Percentiles rank a stretch among this genome's conserved stretches.
Conservation (phyloP, 495 filamentous ascomycete genomes). For the Durotheca rogersii region DNA sequence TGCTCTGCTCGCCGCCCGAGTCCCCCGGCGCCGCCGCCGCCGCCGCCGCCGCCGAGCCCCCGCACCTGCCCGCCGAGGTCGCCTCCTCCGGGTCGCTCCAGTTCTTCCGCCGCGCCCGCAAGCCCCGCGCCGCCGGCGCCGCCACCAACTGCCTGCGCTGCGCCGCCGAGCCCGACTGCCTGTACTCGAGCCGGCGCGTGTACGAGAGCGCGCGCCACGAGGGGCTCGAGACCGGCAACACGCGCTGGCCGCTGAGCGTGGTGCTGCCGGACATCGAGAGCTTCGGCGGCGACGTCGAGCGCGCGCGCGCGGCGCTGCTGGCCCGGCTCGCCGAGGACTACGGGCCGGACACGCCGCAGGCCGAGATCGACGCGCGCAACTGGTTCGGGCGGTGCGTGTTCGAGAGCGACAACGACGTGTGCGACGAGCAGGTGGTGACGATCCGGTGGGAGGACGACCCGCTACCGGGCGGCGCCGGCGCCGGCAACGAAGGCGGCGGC, state of each 20-base stretch:
- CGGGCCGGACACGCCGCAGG: slow-evolving; percentile 46
- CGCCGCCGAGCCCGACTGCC: slow-evolving; percentile 65
- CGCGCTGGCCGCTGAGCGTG: slow-evolving; percentile 80
- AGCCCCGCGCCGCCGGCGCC: slow-evolving; percentile 67
- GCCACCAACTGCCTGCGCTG: slow-evolving; percentile 91
- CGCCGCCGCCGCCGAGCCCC: slow-evolving; percentile 36
- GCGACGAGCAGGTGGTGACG: slow-evolving; percentile 87
- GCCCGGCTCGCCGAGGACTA: slow-evolving; percentile 69
- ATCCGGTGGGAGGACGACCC: slow-evolving; percentile 78
- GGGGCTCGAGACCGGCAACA: slow-evolving; percentile 56
- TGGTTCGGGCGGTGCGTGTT: slow-evolving; percentile 97
- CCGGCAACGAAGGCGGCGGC: slow-evolving; percentile 37
- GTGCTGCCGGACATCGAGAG: slow-evolving; percentile 91
- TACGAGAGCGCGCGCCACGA: slow-evolving; percentile 58
- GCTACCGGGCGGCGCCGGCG: slow-evolving; percentile 21
- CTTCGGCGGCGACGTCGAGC: slow-evolving; percentile 46
- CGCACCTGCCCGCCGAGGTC: slow-evolving; percentile 74
- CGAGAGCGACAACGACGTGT: slow-evolving; percentile 87
- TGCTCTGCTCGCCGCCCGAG: slow-evolving; percentile 67
- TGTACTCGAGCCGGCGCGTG: slow-evolving; percentile 79
- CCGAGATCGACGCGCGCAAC: slow-evolving; percentile 59
- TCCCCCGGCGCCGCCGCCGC: too few relatives aligned
- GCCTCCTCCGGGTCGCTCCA: slow-evolving; percentile 69
- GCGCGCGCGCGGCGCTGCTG: slow-evolving; percentile 44
- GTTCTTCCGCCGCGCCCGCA: slow-evolving; percentile 71